Conservation (phyloP, 257 asterid genomes). For the Ligustrum vulgare region DNA sequence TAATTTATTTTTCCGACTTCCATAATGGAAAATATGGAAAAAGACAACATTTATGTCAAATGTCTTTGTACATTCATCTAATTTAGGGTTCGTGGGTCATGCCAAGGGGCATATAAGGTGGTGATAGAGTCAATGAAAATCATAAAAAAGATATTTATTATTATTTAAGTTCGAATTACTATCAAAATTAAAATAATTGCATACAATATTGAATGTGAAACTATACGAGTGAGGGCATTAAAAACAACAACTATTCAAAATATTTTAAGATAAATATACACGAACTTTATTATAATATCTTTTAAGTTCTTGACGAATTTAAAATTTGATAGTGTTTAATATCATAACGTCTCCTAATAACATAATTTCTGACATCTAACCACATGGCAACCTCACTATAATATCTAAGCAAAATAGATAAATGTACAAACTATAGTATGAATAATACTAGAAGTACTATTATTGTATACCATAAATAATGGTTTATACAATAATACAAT, state of each 20-base stretch:
- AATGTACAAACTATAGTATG: constrained; percentile 6
- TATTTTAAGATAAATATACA: background rate
- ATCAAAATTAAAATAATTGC: no score
- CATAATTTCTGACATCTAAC: constrained; percentile 23
- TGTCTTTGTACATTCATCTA: constrained; percentile 7
- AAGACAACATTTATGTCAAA: background rate
- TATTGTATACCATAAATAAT: background rate
- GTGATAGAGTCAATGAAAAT: background rate
- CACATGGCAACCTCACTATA: constrained; percentile 34
- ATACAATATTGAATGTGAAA: no score
- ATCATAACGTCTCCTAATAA: background rate
- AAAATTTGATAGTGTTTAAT: constrained; percentile 25
- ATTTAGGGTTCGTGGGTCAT: background rate
- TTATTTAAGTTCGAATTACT: background rate
- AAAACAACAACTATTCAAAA: no score
- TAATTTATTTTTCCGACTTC: constrained; percentile 17
- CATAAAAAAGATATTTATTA: background rate
- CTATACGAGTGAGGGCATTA: no score
- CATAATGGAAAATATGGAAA: background rate
- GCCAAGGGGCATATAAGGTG: background rate
- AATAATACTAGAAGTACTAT: constrained; percentile 7
- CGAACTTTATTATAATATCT: constrained; percentile 3
- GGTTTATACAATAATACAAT: constrained; percentile 5
- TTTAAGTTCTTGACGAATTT: background rate
- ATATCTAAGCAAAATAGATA: constrained; percentile 21